Evolutionary conservation across 1,284 basidiomycete genomes (phyloP), one percentile per base, ranked within the genome.

Genomic region (Ceratobasidium sp.): DNA sequence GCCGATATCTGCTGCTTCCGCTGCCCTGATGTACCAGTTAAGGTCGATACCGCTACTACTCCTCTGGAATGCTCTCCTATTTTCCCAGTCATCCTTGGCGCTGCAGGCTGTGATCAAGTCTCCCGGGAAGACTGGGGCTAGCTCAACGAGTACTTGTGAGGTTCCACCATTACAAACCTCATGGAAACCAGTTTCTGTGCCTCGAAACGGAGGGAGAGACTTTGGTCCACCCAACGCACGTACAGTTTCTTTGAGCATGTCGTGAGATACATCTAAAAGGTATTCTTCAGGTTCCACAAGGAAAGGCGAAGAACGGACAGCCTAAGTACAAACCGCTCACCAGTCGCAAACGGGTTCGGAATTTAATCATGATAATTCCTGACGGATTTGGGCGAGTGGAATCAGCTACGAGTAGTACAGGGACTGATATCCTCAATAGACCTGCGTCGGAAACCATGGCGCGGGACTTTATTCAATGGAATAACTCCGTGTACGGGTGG

Each of bases 391-490:
- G 76, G 76, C 70, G 54, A n/a, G 75, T 50, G 10, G 23, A 10
- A 17, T 65, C 13, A 50, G 20, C 23, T 15, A 15, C 26, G 33
- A 23, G 4, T 33, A 20, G n/a, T 26, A 23, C 20, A 15, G 23
- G 26, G 13, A 26, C 26, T 67, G 12, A 77, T 38, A 48, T 26
- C n/a, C 3, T 26, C 4, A n/a, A 13, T 23, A 78, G 84, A 15
- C 83, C 83, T 2, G 83, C 83, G 3, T 82, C 81, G 15, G 82
- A 84, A 80, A 83, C 82, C 0, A 83, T 84, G 70, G 83, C 83
- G 2, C 81, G 83, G 7, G 79, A 80, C 50, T 83, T 81, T 77
- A 28, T 82, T 54, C 82, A 83, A 69, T 80, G 78, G 54, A 62
- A 75, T n/a, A 74, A 80, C 48, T 64, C 66, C 44, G 65, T 64